These are phyloP conservation scores for Ophiostoma montium DNA, from an alignment of 2,329 filamentous ascomycete genomes.

Conservation along the genomic window DNA sequence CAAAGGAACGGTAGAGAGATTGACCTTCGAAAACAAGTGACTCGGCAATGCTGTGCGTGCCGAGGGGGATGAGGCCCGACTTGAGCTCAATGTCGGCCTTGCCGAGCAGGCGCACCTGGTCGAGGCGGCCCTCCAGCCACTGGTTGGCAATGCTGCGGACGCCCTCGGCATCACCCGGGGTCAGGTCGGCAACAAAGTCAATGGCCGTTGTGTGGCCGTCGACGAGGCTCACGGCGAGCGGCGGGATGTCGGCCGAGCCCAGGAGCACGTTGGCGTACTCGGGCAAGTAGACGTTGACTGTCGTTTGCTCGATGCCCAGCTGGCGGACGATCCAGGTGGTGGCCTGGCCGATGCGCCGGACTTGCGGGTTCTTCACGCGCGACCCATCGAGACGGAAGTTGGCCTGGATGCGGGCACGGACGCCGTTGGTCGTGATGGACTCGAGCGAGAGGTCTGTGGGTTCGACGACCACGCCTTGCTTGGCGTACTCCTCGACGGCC, in stretches of 20 bases:
- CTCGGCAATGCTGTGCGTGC: constrained; percentile 61
- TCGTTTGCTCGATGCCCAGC: constrained; percentile 58
- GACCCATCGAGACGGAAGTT: constrained; percentile 69
- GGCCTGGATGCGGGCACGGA: constrained; percentile 67
- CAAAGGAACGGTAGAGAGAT: constrained; percentile 52
- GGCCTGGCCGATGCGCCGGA: constrained; percentile 62
- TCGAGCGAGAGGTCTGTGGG: constrained; percentile 76
- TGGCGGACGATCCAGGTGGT: constrained; percentile 69
- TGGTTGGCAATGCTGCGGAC: constrained; percentile 73
- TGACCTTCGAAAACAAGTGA: constrained; percentile 71
- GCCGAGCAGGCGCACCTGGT: constrained; percentile 55
- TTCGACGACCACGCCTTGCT: constrained; percentile 67
- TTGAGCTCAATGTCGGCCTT: constrained; percentile 60
- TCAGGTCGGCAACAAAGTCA: constrained; percentile 64
- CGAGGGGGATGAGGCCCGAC: constrained; percentile 66
- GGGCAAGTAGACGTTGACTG: constrained; percentile 65
- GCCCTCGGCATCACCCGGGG: constrained; percentile 61
- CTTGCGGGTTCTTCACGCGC: constrained; percentile 54
- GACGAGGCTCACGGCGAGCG: constrained; percentile 59
- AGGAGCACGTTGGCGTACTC: constrained; percentile 67
- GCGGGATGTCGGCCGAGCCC: constrained; percentile 63
- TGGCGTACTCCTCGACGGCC: constrained; percentile 71
- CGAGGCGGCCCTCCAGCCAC: constrained; percentile 69
- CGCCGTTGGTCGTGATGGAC: constrained; percentile 64
- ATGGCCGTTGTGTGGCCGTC: constrained; percentile 65